Evolutionary conservation across 2,329 filamentous ascomycete species (phyloP).

Genomic region (Colletotrichum sp.): DNA sequence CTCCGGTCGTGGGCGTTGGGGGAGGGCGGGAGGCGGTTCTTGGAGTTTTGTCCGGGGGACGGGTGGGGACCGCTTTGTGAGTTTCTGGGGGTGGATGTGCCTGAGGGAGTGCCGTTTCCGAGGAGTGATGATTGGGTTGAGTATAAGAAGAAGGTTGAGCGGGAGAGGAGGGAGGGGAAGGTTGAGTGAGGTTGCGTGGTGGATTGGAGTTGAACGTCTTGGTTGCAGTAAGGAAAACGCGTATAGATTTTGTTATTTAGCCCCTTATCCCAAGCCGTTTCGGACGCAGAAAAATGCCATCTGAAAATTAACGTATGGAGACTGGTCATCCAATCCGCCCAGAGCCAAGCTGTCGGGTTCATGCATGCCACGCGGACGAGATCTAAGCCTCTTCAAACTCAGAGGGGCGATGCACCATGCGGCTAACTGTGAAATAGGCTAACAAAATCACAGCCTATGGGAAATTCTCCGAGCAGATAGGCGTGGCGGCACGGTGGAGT

Average conservation of each 20-base stretch:
- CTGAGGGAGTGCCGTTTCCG: conserved; percentile 26
- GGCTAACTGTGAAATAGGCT: neutral
- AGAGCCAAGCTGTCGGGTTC: neutral
- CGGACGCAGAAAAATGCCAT: neutral
- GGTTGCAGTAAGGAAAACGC: neutral
- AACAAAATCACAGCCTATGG: neutral
- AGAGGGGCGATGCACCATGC: neutral
- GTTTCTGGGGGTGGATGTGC: conserved; percentile 28
- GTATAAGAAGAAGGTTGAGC: conserved; percentile 30
- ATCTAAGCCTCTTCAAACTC: neutral
- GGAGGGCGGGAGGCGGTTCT: conserved; percentile 22
- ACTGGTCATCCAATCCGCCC: neutral
- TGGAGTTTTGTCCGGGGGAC: conserved; percentile 29
- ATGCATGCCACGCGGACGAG: neutral
- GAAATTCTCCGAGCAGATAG: neutral
- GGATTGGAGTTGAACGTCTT: neutral
- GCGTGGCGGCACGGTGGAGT: neutral
- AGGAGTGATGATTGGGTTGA: conserved; percentile 33
- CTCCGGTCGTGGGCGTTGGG: too few relatives aligned
- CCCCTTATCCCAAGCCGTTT: neutral
- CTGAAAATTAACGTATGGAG: neutral
- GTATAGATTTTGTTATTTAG: neutral
- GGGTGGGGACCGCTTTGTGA: conserved; percentile 33
- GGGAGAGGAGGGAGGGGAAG: conserved; percentile 9
- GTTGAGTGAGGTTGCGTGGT: neutral